Conservation (phyloP, 2,329 filamentous ascomycete species). For the Sordariomycetes sp. region DNA sequence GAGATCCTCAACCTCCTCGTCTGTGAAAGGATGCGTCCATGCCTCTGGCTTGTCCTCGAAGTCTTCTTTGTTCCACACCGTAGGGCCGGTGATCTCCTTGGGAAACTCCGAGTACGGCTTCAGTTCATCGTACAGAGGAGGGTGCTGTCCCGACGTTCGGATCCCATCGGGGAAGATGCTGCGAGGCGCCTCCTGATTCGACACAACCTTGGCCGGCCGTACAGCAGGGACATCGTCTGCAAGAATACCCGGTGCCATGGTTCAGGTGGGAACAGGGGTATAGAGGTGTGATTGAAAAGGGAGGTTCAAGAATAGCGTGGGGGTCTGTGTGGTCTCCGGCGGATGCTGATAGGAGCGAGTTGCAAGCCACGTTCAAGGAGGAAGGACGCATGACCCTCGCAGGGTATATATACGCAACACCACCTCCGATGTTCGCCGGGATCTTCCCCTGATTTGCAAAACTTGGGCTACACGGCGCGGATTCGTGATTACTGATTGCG, state of each 20-base stretch:
- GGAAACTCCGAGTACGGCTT: conserved; percentile 61
- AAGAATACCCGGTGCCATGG: conserved; percentile 12
- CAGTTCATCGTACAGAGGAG: conserved; percentile 55
- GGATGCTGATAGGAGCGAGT: background rate
- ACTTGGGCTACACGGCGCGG: background rate
- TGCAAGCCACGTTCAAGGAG: background rate
- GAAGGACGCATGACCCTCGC: background rate
- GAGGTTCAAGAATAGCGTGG: background rate
- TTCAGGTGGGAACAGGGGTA: background rate
- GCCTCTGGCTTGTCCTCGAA: conserved; percentile 51
- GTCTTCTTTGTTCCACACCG: conserved; percentile 60
- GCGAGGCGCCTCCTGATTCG: conserved; percentile 19
- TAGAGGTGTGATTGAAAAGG: background rate
- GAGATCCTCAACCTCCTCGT: conserved; percentile 57
- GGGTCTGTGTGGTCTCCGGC: background rate
- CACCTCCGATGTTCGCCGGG: background rate
- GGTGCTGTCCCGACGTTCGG: conserved; percentile 57
- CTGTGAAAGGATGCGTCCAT: conserved; percentile 63
- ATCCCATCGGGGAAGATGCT: conserved; percentile 35
- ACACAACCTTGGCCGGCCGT: background rate
- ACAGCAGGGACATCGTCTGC: conserved; percentile 8
- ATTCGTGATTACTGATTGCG: background rate
- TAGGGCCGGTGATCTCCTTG: conserved; percentile 57
- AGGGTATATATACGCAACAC: background rate
- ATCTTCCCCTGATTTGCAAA: background rate